Evolutionary conservation across 2,329 filamentous ascomycete species (phyloP).

Genomic region (Colletotrichum higginsianum): DNA sequence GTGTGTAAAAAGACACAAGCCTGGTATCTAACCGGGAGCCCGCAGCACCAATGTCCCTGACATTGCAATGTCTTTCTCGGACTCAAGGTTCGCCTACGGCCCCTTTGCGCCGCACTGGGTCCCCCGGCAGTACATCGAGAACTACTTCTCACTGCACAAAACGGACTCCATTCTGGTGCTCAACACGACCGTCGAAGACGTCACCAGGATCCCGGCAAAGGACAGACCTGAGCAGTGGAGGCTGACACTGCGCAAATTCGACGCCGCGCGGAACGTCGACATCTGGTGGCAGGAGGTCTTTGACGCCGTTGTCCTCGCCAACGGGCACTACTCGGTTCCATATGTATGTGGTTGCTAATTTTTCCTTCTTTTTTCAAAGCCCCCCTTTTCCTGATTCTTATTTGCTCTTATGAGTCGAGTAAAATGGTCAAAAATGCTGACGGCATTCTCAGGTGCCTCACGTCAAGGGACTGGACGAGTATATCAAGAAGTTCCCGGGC

Average conservation of each 20-base stretch:
- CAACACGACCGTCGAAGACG: conserved; percentile 67
- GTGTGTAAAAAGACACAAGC: not conserved
- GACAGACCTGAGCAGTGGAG: conserved; percentile 56
- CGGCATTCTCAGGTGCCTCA: conserved; percentile 56
- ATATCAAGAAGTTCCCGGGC: conserved; percentile 55
- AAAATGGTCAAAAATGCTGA: not conserved
- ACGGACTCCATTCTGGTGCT: conserved; percentile 62
- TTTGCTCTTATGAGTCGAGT: not conserved
- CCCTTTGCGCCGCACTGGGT: conserved; percentile 70
- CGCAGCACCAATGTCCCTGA: conserved; percentile 69
- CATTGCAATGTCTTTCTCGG: conserved; percentile 71
- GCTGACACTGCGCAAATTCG: conserved; percentile 63
- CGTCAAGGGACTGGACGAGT: conserved; percentile 61
- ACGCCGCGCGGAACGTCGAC: conserved; percentile 60
- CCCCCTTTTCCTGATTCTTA: too few species aligned
- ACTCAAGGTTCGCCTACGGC: conserved; percentile 66
- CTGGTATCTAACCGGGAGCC: not conserved
- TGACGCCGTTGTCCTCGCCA: conserved; percentile 60
- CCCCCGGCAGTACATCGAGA: conserved; percentile 69
- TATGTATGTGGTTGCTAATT: conserved; percentile 53
- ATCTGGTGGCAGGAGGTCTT: conserved; percentile 69
- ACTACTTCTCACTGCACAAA: conserved; percentile 67
- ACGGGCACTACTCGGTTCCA: conserved; percentile 61
- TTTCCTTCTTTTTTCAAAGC: too few species aligned
- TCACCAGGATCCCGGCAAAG: conserved; percentile 52